Evolutionary conservation across 1,139 yeast genomes (phyloP).

Genomic region (Candida sanyaensis): DNA sequence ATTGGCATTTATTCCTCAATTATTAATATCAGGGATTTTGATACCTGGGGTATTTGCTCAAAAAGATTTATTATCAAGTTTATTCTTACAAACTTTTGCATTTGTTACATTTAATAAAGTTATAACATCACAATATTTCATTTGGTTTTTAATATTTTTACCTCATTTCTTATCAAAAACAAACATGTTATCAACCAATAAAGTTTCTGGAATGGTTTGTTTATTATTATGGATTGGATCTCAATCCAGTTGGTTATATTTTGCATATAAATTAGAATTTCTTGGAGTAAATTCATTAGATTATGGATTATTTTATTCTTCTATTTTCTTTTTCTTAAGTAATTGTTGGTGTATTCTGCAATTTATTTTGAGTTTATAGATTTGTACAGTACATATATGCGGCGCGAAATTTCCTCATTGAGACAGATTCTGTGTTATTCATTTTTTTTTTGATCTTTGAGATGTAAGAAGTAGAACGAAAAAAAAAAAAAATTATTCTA

Average conservation of each 20-base stretch:
- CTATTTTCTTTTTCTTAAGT: constrained; percentile 65
- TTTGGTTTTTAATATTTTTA: constrained; percentile 85
- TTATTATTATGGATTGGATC: constrained; percentile 62
- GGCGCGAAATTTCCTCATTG: not conserved
- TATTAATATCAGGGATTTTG: constrained; percentile 56
- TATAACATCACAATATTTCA: constrained; percentile 89
- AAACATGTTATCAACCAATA: constrained; percentile 24
- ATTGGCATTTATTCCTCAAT: constrained; percentile 83
- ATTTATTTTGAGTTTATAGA: constrained; percentile 47
- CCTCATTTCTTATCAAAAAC: constrained; percentile 68
- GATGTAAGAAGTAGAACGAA: too few species aligned
- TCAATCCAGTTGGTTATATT: constrained; percentile 78
- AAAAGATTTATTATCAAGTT: constrained; percentile 56
- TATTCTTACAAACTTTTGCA: constrained; percentile 87
- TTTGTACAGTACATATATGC: not conserved
- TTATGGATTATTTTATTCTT: constrained; percentile 58
- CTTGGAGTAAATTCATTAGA: constrained; percentile 69
- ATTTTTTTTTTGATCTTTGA: too few species aligned
- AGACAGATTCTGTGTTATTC: too few species aligned
- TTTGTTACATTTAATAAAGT: constrained; percentile 94
- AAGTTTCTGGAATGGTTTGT: constrained; percentile 38
- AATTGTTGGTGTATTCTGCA: constrained; percentile 66
- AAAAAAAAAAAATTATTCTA: too few species aligned
- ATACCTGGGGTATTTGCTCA: constrained; percentile 63
- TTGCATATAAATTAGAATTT: constrained; percentile 82